Percentiles rank a stretch among this genome's conserved stretches.
Evolutionary conservation across 1,139 yeast genomes (phyloP).

Genomic region (Suhomyces bribrorum): DNA sequence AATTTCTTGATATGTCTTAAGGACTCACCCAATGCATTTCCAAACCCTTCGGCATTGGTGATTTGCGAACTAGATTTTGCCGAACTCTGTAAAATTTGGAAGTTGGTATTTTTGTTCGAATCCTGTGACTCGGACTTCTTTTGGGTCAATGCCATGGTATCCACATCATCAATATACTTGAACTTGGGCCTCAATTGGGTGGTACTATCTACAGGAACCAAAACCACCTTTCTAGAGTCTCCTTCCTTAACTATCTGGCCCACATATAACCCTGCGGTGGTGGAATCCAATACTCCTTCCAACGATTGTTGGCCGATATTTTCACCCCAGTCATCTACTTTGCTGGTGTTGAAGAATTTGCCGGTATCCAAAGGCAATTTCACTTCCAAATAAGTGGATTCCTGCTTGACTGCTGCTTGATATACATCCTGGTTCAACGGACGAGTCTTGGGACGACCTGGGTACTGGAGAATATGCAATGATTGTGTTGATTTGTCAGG

Average conservation of each 20-base stretch:
- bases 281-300: constrained; percentile 63
- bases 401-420: constrained; percentile 60
- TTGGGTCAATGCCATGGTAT: constrained; percentile 29
- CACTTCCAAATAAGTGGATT: constrained; percentile 59
- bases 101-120: constrained; percentile 39
- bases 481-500: constrained; percentile 27
- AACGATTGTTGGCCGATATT: constrained; percentile 60
- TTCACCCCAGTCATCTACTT: constrained; percentile 64
- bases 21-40: constrained; percentile 73
- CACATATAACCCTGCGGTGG: constrained; percentile 53
- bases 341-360: constrained; percentile 64
- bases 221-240: constrained; percentile 46
- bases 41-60: constrained; percentile 70
- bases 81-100: constrained; percentile 46
- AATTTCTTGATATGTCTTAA: constrained; percentile 69
- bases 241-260: constrained; percentile 32
- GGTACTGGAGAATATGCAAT: constrained; percentile 61
- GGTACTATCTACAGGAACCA: constrained; percentile 66
- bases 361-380: constrained; percentile 68
- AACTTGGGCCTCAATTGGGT: constrained; percentile 84
- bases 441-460: constrained; percentile 60
- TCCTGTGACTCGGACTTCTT: constrained; percentile 28
- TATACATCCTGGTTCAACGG: constrained; percentile 47
- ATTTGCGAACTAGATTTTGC: constrained; percentile 55
- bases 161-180: constrained; percentile 65